phyloP scores from a whole-genome alignment of 2,329 filamentous ascomycete genomes.

The Gliomastix tumulicola region DNA sequence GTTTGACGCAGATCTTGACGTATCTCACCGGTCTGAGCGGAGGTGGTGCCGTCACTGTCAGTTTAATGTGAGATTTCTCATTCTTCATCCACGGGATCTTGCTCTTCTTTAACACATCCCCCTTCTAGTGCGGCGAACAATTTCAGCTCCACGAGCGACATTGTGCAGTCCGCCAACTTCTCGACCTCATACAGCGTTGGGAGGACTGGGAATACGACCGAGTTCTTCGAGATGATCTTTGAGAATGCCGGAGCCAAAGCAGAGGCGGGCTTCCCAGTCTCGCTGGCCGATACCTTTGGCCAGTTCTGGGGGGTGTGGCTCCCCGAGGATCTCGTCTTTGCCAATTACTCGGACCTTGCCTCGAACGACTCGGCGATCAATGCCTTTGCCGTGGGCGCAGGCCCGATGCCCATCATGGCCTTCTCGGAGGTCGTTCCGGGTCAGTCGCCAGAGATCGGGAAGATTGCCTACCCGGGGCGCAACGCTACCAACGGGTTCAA shows the following conservation, averaged over 20 bases:
- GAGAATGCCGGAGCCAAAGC: conserved; percentile 13
- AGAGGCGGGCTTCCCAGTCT: conserved; percentile 14
- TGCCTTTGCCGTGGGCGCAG: conserved; percentile 10
- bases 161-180: conserved; percentile 13
- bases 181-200: conserved; percentile 10
- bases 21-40: conserved; percentile 18
- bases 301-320: conserved; percentile 17
- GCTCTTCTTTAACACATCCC: not conserved
- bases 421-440: conserved; percentile 18
- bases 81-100: rapidly evolving
- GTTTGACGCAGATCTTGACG: conserved; percentile 13
- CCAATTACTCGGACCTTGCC: conserved; percentile 15
- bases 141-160: conserved; percentile 10
- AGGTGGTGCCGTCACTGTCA: conserved; percentile 16
- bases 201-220: conserved; percentile 6
- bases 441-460: conserved; percentile 14
- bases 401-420: conserved; percentile 17
- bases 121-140: conserved; percentile 14
- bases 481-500: conserved; percentile 18
- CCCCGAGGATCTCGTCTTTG: conserved; percentile 6
- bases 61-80: conserved; percentile 10
- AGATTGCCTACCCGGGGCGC: conserved; percentile 16
- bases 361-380: conserved; percentile 2
- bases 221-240: conserved; percentile 10
- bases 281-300: conserved; percentile 15